Evolutionary conservation across 495 filamentous ascomycete species (phyloP).

Genomic region (Penicillium daleae): DNA sequence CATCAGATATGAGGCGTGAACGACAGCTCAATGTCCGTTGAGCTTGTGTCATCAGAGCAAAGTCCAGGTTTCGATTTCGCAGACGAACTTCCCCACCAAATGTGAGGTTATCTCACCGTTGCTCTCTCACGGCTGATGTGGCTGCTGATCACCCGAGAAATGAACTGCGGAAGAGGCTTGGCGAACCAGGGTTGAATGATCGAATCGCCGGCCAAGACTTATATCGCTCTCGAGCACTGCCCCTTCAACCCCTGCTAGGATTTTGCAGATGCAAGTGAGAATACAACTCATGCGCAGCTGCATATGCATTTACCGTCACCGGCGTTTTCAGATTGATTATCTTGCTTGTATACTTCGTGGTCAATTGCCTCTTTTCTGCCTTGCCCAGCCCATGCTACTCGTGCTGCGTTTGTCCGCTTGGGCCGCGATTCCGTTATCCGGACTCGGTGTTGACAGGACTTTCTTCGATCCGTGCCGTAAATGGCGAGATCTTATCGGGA

Average conservation of each 20-base stretch:
- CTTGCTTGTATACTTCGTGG: neutral
- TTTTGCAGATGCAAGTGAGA: slow-evolving; percentile 16
- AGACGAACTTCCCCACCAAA: neutral
- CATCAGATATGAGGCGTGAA: neutral
- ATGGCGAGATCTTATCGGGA: slow-evolving; percentile 2
- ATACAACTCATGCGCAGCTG: slow-evolving; percentile 2
- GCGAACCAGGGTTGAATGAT: slow-evolving; percentile 21
- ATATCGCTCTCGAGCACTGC: slow-evolving; percentile 4
- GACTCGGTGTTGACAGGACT: neutral
- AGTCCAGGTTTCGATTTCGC: neutral
- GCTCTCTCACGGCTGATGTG: neutral
- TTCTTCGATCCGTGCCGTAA: neutral
- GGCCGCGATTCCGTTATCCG: neutral
- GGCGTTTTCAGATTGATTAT: slow-evolving; percentile 1
- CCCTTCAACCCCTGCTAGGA: neutral
- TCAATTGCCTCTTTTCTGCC: neutral
- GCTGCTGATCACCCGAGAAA: slow-evolving; percentile 23
- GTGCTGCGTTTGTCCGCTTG: neutral
- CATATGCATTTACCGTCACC: neutral
- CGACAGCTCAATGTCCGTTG: neutral
- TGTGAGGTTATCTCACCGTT: neutral
- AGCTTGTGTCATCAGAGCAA: neutral
- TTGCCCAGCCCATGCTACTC: neutral
- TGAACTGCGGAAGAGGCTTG: slow-evolving; percentile 16
- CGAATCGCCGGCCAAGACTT: neutral